A percentile compares a stretch with the other conserved stretches of the same genome.
phyloP scores from a whole-genome alignment of 371 early-diverging fungal genomes.

The Mucor indicus region DNA sequence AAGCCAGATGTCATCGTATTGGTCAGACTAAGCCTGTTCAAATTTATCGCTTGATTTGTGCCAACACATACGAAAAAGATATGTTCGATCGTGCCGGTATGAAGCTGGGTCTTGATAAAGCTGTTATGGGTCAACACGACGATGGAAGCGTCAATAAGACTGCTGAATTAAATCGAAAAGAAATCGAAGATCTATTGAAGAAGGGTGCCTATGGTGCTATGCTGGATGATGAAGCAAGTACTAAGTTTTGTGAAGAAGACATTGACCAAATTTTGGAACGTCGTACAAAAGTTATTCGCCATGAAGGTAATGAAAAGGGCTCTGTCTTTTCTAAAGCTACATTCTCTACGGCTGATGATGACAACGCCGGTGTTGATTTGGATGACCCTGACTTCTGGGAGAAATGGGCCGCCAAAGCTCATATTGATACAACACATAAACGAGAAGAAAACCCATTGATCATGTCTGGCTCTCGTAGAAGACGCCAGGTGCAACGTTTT shows the following conservation, averaged over 20 bases:
- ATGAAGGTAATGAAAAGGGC: constrained; percentile 68
- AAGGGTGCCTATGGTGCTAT: constrained; percentile 90
- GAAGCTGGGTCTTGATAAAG: constrained; percentile 89
- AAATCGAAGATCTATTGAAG: constrained; percentile 83
- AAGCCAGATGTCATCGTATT: constrained; percentile 89
- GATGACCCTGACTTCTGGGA: constrained; percentile 99
- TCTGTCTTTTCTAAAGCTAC: constrained; percentile 96
- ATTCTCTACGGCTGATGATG: constrained; percentile 69
- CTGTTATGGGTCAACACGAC: constrained; percentile 57
- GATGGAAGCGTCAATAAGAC: constrained; percentile 13
- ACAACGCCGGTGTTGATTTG: constrained; percentile 67
- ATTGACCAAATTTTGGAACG: constrained; percentile 93
- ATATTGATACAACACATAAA: constrained; percentile 60
- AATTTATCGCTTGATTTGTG: constrained; percentile 82
- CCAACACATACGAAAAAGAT: constrained; percentile 90
- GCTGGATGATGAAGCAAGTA: constrained; percentile 79
- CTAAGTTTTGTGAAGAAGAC: constrained; percentile 91
- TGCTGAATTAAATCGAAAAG: constrained; percentile 63
- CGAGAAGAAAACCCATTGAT: constrained; percentile 59
- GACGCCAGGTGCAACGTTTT: constrained; percentile 60
- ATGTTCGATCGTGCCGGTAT: constrained; percentile 95
- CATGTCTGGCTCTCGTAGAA: constrained; percentile 63
- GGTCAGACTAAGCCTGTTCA: constrained; percentile 93
- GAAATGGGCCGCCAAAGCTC: constrained; percentile 85
- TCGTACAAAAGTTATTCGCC: constrained; percentile 83